phyloP scores from a whole-genome alignment of 306 rosid genomes.

The Lotus japonicus region DNA sequence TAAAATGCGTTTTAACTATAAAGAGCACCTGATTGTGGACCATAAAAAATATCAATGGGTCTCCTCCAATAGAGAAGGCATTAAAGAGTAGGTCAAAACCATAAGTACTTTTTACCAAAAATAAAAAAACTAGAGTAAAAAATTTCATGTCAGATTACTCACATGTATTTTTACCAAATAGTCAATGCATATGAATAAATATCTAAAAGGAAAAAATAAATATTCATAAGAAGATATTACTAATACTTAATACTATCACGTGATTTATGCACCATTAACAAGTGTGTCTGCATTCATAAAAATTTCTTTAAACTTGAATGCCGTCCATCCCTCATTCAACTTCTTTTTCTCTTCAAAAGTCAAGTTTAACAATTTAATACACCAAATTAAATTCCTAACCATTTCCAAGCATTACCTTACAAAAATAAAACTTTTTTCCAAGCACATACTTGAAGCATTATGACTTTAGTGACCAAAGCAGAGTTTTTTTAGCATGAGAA shows the following conservation, averaged over 20 bases:
- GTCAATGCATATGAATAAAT: not conserved
- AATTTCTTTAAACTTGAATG: no score
- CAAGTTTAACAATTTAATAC: no score
- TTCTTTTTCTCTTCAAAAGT: no score
- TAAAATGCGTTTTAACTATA: not conserved
- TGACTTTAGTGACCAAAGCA: not conserved
- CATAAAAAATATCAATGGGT: not conserved
- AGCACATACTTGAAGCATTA: not conserved
- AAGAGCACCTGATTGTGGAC: not conserved
- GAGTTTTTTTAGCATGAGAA: not conserved
- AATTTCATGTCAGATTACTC: not conserved
- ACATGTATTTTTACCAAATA: not conserved
- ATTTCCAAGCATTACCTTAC: no score
- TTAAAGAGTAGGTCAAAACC: not conserved
- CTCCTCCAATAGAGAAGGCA: slow-evolving; percentile 10
- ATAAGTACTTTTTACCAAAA: not conserved
- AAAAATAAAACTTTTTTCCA: no score
- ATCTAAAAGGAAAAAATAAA: not conserved
- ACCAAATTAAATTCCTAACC: no score
- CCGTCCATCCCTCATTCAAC: no score
- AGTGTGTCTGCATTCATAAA: no score
- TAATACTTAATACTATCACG: not conserved
- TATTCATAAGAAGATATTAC: no score
- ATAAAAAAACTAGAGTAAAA: no score
- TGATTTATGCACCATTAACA: not conserved